Conservation (phyloP, 1,139 yeast species). For the Hyphopichia wangnamkhiaoensis region DNA sequence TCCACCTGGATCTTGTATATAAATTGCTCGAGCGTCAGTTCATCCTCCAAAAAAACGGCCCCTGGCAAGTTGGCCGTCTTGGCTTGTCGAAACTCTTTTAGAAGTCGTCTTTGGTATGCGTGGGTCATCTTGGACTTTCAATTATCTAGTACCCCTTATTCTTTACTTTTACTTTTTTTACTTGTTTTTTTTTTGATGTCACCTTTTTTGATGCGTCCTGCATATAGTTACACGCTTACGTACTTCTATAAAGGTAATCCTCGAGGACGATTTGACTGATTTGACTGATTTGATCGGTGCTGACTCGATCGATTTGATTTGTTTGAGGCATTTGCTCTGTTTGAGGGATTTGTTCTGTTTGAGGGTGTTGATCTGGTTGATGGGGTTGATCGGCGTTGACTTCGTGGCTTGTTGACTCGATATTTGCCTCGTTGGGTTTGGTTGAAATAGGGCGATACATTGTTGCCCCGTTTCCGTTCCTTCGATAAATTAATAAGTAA, state of each 20-base stretch:
- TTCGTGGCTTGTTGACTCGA: neutral
- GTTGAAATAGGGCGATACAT: slow-evolving; percentile 13
- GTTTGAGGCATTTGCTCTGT: neutral
- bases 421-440: neutral
- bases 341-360: no score
- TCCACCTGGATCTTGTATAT: slow-evolving; percentile 10
- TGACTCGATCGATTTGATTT: neutral
- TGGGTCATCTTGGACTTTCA: slow-evolving; percentile 20
- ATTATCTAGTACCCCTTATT: no score
- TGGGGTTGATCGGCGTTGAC: no score
- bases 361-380: no score
- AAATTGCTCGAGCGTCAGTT: slow-evolving; percentile 23
- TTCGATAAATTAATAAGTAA: slow-evolving; percentile 37
- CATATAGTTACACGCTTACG: neutral
- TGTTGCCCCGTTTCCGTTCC: slow-evolving; percentile 28
- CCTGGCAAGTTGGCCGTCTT: slow-evolving; percentile 25
- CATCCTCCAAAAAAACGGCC: slow-evolving; percentile 23
- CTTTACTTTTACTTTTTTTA: neutral
- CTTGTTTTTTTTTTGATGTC: neutral
- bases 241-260: slow-evolving; percentile 9
- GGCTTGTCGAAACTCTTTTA: slow-evolving; percentile 41
- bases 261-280: neutral
- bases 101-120: slow-evolving; percentile 39
- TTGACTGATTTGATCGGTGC: neutral
- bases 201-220: neutral